phyloP scores from a whole-genome alignment of 768 basidiomycete genomes.

The Coprinopsis sp. region DNA sequence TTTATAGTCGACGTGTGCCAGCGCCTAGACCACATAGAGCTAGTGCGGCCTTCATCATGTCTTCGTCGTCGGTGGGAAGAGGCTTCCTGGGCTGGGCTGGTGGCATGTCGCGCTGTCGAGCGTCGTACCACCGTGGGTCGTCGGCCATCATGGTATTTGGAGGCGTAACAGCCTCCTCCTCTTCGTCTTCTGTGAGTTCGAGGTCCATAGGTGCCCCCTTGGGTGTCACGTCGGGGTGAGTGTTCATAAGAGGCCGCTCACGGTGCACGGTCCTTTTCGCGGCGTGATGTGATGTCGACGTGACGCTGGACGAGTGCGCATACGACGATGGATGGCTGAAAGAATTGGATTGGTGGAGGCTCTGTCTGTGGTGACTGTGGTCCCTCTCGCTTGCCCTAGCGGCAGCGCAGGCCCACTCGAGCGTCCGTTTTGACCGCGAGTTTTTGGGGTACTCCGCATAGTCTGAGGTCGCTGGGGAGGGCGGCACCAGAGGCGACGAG shows the following conservation, averaged over 20 bases:
- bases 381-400: conserved; percentile 47
- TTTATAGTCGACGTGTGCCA: no score
- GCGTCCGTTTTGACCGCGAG: conserved; percentile 44
- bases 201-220: conserved; percentile 20
- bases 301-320: conserved; percentile 2
- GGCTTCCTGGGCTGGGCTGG: conserved; percentile 4
- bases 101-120: conserved; percentile 13
- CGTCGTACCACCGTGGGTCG: conserved; percentile 29
- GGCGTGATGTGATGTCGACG: conserved; percentile 10
- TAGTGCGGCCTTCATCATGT: conserved; percentile 67
- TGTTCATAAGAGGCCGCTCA: conserved; percentile 4
- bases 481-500: conserved; percentile 55
- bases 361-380: conserved; percentile 15
- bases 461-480: conserved; percentile 46
- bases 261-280: conserved; percentile 10
- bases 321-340: conserved; percentile 3
- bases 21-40: conserved; percentile 58
- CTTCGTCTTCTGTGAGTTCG: conserved; percentile 61
- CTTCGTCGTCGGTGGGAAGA: conserved; percentile 45
- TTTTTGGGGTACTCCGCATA: conserved; percentile 45
- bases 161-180: conserved; percentile 62
- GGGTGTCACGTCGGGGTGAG: conserved; percentile 11
- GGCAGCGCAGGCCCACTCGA: conserved; percentile 76
- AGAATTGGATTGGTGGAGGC: conserved; percentile 4
- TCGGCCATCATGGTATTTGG: conserved; percentile 47